These are phyloP conservation scores for Aspergillus affinis DNA, from an alignment of 495 filamentous ascomycete species.

Conservation along the genomic window DNA sequence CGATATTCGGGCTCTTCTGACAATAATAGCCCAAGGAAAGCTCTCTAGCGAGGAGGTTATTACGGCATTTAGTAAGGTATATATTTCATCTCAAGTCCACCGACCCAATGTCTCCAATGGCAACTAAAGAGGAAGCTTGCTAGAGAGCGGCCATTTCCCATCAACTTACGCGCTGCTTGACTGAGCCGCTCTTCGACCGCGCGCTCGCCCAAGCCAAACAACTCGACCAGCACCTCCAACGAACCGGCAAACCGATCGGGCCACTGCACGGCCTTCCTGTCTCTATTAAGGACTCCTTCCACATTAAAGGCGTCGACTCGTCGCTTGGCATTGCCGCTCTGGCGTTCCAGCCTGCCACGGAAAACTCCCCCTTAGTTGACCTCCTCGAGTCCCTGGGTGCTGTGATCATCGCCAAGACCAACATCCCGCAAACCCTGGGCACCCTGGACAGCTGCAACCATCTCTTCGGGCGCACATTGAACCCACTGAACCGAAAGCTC, in stretches of 20 bases:
- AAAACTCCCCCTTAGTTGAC: slow-evolving; percentile 43
- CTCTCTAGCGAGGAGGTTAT: slow-evolving; percentile 56
- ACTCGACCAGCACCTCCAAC: slow-evolving; percentile 55
- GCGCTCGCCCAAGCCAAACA: slow-evolving; percentile 57
- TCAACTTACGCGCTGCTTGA: slow-evolving; percentile 63
- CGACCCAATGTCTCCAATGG: not conserved
- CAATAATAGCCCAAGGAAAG: slow-evolving; percentile 44
- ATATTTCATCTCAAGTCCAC: not conserved
- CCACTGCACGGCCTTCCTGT: slow-evolving; percentile 70
- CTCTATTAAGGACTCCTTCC: slow-evolving; percentile 65
- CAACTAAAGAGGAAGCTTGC: not conserved
- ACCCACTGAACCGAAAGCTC: slow-evolving; percentile 57
- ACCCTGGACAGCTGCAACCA: slow-evolving; percentile 41
- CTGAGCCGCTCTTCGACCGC: slow-evolving; percentile 63
- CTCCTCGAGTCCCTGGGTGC: slow-evolving; percentile 47
- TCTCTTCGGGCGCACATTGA: slow-evolving; percentile 60
- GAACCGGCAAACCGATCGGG: slow-evolving; percentile 52
- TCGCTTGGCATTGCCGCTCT: slow-evolving; percentile 59
- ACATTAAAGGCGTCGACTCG: slow-evolving; percentile 56
- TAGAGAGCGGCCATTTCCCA: slow-evolving; percentile 60
- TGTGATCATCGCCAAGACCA: slow-evolving; percentile 67
- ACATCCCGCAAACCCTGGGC: slow-evolving; percentile 55
- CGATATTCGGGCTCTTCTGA: slow-evolving; percentile 50
- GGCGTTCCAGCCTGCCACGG: slow-evolving; percentile 47
- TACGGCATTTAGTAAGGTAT: slow-evolving; percentile 60